Percentiles rank a stretch among this genome's conserved stretches.
Conservation (phyloP, 176 grass and related monocot species). For the Eragrostis curvula region DNA sequence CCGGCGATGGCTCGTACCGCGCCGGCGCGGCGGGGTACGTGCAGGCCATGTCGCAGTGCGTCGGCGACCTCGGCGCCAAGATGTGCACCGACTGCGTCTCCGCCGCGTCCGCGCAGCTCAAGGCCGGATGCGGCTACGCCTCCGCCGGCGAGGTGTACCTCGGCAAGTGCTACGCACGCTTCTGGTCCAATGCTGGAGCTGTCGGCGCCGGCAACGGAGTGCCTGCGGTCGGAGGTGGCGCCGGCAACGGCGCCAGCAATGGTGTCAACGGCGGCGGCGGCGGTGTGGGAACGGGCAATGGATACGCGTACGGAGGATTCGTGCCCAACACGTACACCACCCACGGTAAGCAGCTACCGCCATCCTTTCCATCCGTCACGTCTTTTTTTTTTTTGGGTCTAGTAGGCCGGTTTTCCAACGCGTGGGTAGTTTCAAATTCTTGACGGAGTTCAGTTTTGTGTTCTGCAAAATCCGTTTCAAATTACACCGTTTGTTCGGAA, state of each 20-base stretch:
- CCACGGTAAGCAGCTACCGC: conserved; percentile 48
- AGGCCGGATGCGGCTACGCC: conserved; percentile 60
- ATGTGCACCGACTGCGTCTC: conserved; percentile 78
- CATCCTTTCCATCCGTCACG: background rate
- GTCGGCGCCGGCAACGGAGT: background rate
- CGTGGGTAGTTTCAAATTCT: background rate
- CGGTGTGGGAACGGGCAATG: conserved; percentile 6
- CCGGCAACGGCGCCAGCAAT: background rate
- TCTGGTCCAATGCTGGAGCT: conserved; percentile 68
- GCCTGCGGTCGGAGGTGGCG: background rate
- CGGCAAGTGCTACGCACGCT: conserved; percentile 90
- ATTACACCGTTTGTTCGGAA: background rate
- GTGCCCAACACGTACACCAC: conserved; percentile 44
- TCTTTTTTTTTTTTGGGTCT: background rate
- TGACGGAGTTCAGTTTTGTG: background rate
- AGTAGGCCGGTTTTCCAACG: too few relatives aligned
- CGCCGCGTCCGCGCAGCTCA: conserved; percentile 63
- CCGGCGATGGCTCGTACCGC: conserved; percentile 41
- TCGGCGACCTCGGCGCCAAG: conserved; percentile 70
- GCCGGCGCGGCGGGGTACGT: conserved; percentile 72
- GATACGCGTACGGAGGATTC: conserved; percentile 53
- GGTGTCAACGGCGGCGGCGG: background rate
- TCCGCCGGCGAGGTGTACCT: conserved; percentile 81
- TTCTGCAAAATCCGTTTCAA: background rate
- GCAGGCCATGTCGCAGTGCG: conserved; percentile 94